Base-by-base conservation (phyloP, 2,329 filamentous ascomycete genomes). In the Ramichloridium luteum region DNA sequence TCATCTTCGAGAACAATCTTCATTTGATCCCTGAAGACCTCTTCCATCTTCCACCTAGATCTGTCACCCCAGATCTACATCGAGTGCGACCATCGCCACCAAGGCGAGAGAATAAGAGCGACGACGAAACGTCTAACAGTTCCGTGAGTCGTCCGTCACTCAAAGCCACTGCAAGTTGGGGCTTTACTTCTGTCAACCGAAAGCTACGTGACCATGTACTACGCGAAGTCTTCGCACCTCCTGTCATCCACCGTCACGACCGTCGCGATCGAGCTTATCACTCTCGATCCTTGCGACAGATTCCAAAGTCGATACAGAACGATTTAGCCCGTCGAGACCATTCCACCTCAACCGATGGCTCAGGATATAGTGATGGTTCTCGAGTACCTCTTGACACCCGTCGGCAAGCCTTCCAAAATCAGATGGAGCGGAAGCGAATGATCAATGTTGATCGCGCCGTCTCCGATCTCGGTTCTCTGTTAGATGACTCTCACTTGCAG, bases 1-100 rank as follows among this genome's bases (percentile, higher is more conserved):
- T 96, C 28, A 84, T 90, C 0, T 84, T 94, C 39, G 82, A 88
- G 49, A 86, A 94, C 54, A 96, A 96, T 53, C 74, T 80, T 42
- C 88, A 96, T 51, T 93, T 96, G 36, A 75, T 94, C 25, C 88
- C 88, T 1, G 75, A 83, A 27, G 82, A 81, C 47, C 67, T 94
- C 16, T 78, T 94, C 30, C 38, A 41, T 32, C 67, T 77, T 12
- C 65, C 74, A 17, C 65, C 54, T 18, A 57, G 57, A 29, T 51
- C 41, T n/a, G 20, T 52, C 46, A 45, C 45, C n/a, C 46, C 49
- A 26, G 47, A 52, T 23, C 23, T 53, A 45, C 33, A 57, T 13
- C 40, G 46, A 22, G 41, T 36, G 12, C 32, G 34, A 16, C 46
- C 43, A 11, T 47, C 48, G 18, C 48, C 44, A 26, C 37, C 43